phyloP scores from a whole-genome alignment of 192 early-diverging fungal genomes.

The Tieghemiomyces parasiticus region DNA sequence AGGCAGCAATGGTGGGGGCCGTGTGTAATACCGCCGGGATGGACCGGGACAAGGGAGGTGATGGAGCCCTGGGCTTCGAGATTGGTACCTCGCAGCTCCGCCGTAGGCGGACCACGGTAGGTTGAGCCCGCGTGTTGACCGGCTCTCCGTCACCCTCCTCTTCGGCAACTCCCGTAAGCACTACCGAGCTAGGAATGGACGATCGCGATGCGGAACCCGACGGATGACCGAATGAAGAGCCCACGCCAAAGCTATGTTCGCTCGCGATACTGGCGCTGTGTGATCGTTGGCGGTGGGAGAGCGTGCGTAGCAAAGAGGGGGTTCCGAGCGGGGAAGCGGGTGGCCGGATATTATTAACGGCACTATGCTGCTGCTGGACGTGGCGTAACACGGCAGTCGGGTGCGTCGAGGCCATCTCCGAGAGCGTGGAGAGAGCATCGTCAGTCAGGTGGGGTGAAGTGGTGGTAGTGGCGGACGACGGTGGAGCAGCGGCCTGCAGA shows the following conservation, averaged over 20 bases:
- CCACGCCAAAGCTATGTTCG: constrained; percentile 9
- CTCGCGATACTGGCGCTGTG: background rate
- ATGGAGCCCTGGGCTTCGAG: no score
- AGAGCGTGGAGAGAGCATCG: background rate
- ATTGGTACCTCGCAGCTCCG: no score
- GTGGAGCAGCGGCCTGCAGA: background rate
- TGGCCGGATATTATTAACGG: background rate
- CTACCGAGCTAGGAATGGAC: background rate
- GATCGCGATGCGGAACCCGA: background rate
- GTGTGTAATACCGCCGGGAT: no score
- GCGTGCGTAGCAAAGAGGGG: background rate
- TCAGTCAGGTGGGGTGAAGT: background rate
- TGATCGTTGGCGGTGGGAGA: background rate
- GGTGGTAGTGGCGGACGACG: background rate
- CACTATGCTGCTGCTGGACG: background rate
- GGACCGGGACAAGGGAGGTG: no score
- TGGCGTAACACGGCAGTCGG: background rate
- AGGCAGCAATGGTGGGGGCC: no score
- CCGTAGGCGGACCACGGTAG: no score
- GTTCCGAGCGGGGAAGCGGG: background rate
- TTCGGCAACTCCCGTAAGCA: background rate
- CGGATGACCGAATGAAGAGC: constrained; percentile 6
- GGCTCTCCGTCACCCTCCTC: no score
- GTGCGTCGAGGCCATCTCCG: background rate
- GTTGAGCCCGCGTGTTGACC: no score